Base-by-base conservation (phyloP, 352 stramenopile species). In the Halophytophthora polymorphica region DNA sequence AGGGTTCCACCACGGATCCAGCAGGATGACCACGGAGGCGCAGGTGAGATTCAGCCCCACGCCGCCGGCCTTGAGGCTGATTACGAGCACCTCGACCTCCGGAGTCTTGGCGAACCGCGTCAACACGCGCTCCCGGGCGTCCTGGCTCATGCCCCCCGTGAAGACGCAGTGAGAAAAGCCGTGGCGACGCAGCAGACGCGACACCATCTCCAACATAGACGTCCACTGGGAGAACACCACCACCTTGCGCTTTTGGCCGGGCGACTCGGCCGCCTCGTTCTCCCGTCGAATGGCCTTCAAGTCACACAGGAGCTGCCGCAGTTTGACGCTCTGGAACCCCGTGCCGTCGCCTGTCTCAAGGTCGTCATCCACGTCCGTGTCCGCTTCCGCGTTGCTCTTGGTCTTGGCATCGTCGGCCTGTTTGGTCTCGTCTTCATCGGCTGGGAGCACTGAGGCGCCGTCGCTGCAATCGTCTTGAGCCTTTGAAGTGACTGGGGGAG, bases 1-100 rank as follows among this genome's bases (percentile, higher is more conserved):
- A 14, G 85, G 76, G 64, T 98, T 98, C 93, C 91, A 98, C 90
- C 91, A 98, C 50, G 90, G 87, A 50, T 96, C 90, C 19, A 96
- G 65, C 31, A 97, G 65, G 35, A 97, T 90, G 31, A 96, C 87
- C 5, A 95, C 75, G 1, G 82, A 96, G 21, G 88, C 90, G 25
- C 83, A 81, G 42, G 83, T 96, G 40, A 97, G 71, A 48, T 97
- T 97, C n/a, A 97, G 73, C 1, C 89, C 89, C 19, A 96, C 76
- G 31, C 86, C 89, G n/a, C 86, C 89, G 17, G 89, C 88, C 55
- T 90, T 92, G 3, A 96, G 69, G 39, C 83, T 95, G 56, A 96
- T 92, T 33, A 95, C 77, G 18, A 97, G 66, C 36, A 96, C 80
- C 33, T 89, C 71, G 0, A 88, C 48, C 10, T 61, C 37, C 2